Base-by-base conservation (phyloP, 352 stramenopile species). In the Albugo laibachii region DNA sequence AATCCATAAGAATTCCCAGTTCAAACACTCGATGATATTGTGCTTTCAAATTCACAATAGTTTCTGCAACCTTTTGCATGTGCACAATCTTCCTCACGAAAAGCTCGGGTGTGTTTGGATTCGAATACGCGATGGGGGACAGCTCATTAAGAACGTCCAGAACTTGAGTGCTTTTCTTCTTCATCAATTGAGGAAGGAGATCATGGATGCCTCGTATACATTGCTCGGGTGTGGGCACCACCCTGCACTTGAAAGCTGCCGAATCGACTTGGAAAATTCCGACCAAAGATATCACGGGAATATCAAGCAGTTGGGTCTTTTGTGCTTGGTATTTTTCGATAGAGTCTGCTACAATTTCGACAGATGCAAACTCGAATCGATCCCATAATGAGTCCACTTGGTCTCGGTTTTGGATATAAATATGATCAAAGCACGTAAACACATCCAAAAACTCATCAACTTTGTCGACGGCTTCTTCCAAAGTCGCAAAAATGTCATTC, bases 221-320 rank as follows among this genome's bases (percentile, higher is more conserved):
- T 35, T 79, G 71, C 1, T 92, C 57, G 0, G 91, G 91, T 41
- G 79, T 95, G 0, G 91, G 91, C 24, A 97, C 55, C 11, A 97
- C 56, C 16, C 59, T 50, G 6, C 62, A 65, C 52, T 96, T 96
- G 49, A 97, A 92, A 0, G 67, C 60, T 0, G 63, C 62, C 15
- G 72, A 92, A 49, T 97, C 85, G 8, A 97, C 80, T 5, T 75
- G 75, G 20, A 97, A 92, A 31, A 97, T 93, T n/a, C 85, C 88
- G 11, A 97, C 71, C 3, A 78, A 81, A 5, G 78, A 77, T 16
- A 61, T 61, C 12, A 86, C 65, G 0, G 86, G 80, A 39, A 96
- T 93, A n/a, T 69, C 65, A 1, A 55, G 65, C 58, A 96, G 95
- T 12, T 65, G 70, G 31, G 80, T 62, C 0, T 62, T 57, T 54